Base-by-base conservation (phyloP, 225 moss, liverwort and hornwort species). In the Straminergon stramineum region DNA sequence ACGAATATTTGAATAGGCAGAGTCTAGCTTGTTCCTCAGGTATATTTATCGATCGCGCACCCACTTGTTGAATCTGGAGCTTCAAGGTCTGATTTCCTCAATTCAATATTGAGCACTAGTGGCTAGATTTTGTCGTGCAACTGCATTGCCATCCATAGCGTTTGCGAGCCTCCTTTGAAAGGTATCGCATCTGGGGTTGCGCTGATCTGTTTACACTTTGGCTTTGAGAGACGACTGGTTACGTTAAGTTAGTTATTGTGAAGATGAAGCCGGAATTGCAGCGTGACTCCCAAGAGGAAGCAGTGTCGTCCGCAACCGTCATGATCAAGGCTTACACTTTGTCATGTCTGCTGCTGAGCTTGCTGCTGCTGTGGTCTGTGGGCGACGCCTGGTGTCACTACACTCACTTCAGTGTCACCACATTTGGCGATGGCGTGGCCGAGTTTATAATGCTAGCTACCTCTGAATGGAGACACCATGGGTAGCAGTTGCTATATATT, bases 301-400 rank as follows among this genome's bases (percentile, higher is more conserved):
- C 74, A 7, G 23, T 80, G 80, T 89, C 86, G 66, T 39, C 90
- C 28, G 68, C 74, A 17, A 73, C 75, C 11, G 74, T 92, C 84
- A 79, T 92, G 58, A 60, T 88, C 71, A 74, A 86, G 86, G 92
- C 92, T 0, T 89, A 92, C 86, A 80, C 90, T 6, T 37, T 90
- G 78, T 92, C 92, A 8, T 92, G 86, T n/a, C 89, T 92, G 35
- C 43, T 92, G 60, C 79, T 90, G 15, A 84, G 90, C 86, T 71
- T 90, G 83, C 67, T 89, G 22, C 27, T 90, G 92, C 45, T 92
- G 45, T 90, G 90, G 92, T 88, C 37, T 5, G 68, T 89, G 73
- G 92, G 90, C 52, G 86, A 92, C 63, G 74, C 86, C 23, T 90
- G 92, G 90, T 88, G 79, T 37, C 86, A 86, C 62, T 92, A 85